These are phyloP conservation scores for Globisporangium recalcitrans DNA, from an alignment of 352 stramenopile genomes.

Conservation along the genomic window DNA sequence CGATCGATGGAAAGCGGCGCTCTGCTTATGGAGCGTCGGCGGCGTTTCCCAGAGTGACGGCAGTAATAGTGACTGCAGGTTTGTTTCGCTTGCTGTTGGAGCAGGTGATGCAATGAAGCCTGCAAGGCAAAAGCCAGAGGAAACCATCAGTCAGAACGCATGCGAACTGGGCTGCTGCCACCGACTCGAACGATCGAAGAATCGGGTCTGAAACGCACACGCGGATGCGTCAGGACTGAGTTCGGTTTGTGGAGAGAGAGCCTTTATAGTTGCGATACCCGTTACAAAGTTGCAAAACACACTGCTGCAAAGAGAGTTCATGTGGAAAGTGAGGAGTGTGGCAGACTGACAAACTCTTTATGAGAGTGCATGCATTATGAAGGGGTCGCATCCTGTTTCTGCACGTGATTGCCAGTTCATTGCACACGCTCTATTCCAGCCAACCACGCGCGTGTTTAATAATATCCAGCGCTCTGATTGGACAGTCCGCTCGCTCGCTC, in stretches of 20 bases:
- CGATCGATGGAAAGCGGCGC: not conserved
- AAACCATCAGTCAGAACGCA: not conserved
- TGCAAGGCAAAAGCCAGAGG: not conserved
- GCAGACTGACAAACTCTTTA: too few species aligned
- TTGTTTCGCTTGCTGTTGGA: not conserved
- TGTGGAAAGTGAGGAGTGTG: too few species aligned
- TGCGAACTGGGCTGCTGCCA: not conserved
- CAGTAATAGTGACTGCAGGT: too few species aligned
- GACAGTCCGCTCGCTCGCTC: not conserved
- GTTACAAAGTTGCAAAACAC: too few species aligned
- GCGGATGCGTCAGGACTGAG: not conserved
- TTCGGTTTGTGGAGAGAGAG: not conserved
- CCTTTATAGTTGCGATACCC: too few species aligned
- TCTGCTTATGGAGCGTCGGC: conserved; percentile 1
- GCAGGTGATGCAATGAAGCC: not conserved
- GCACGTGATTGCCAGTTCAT: conserved; percentile 3
- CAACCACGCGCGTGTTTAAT: not conserved
- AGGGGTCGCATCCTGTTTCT: not conserved
- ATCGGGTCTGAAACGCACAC: not conserved
- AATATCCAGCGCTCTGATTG: not conserved
- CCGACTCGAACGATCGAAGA: conserved; percentile 5
- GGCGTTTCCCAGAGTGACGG: conserved; percentile 8
- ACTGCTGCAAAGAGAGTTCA: not conserved
- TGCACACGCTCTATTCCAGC: not conserved
- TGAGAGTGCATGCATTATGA: not conserved